Evolutionary conservation across 345 rosid species (phyloP).

Genomic region (Hevea brasiliensis): DNA sequence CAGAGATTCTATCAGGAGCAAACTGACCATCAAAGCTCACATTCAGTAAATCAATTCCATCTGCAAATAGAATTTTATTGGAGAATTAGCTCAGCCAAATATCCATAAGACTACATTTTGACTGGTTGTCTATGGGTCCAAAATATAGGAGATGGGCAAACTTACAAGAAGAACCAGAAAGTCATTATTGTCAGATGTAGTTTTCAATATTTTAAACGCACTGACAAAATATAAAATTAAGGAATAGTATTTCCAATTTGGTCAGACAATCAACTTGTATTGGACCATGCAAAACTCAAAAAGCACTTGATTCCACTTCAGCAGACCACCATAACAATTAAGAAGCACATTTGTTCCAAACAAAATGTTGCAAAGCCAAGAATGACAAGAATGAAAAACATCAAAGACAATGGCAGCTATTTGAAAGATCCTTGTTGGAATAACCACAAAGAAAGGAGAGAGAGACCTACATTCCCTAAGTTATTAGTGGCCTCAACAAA

Average conservation of each 20-base stretch:
- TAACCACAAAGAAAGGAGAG: too few relatives aligned
- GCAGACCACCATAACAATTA: neutral
- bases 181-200: neutral
- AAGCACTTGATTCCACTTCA: neutral
- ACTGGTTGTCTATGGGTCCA: neutral
- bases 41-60: conserved; percentile 85
- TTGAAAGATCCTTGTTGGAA: neutral
- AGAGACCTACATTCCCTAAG: neutral
- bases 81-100: conserved; percentile 11
- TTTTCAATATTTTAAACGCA: too few relatives aligned
- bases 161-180: neutral
- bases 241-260: neutral
- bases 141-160: neutral
- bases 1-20: conserved; percentile 93
- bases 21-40: conserved; percentile 83
- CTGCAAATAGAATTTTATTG: conserved; percentile 39
- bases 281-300: neutral
- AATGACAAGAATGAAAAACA: neutral
- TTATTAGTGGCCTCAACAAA: neutral
- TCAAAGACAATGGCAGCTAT: neutral
- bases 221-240: too few relatives aligned
- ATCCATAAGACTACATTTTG: conserved; percentile 6
- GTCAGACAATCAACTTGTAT: neutral
- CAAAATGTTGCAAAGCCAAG: neutral
- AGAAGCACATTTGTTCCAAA: neutral